These are phyloP conservation scores for Enterocytospora artemiae DNA, from an alignment of 371 early-diverging fungal species.

Conservation along the genomic window DNA sequence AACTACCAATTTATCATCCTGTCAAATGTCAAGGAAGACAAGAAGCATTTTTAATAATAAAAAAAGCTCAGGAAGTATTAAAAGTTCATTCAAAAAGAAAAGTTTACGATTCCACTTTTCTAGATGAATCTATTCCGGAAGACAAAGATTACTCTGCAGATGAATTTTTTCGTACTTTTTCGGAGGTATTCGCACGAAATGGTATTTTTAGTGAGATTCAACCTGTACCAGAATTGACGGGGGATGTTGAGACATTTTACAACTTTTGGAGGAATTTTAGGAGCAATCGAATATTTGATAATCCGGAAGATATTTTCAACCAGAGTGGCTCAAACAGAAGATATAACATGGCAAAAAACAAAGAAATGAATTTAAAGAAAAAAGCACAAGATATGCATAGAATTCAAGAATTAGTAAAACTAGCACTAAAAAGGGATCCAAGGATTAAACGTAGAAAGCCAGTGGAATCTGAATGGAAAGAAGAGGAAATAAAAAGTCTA, in stretches of 20 bases:
- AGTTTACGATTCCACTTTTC: conserved; percentile 87
- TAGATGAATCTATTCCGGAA: conserved; percentile 60
- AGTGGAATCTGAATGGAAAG: neutral
- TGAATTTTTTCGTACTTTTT: conserved; percentile 75
- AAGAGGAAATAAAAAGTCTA: conserved; percentile 8
- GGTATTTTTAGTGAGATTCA: conserved; percentile 68
- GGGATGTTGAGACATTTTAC: conserved; percentile 80
- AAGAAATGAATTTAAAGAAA: conserved; percentile 33
- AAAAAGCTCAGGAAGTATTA: conserved; percentile 73
- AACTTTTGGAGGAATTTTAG: conserved; percentile 85
- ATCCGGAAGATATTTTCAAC: conserved; percentile 71
- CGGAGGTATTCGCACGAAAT: conserved; percentile 75
- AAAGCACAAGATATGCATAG: conserved; percentile 44
- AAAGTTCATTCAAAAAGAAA: conserved; percentile 75
- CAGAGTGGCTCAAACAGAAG: conserved; percentile 33
- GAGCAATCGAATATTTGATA: conserved; percentile 90
- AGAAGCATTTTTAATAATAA: conserved; percentile 45
- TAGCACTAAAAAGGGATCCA: conserved; percentile 54
- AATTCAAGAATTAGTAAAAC: conserved; percentile 47
- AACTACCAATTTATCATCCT: conserved; percentile 52
- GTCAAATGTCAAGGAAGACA: conserved; percentile 33
- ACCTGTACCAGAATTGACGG: conserved; percentile 69
- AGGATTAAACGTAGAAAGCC: conserved; percentile 35
- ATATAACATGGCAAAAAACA: conserved; percentile 40
- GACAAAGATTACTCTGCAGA: conserved; percentile 64